Evolutionary conservation across 306 rosid species (phyloP), one percentile per base, ranked within the genome.

Genomic region (Oemleria cerasiformis): DNA sequence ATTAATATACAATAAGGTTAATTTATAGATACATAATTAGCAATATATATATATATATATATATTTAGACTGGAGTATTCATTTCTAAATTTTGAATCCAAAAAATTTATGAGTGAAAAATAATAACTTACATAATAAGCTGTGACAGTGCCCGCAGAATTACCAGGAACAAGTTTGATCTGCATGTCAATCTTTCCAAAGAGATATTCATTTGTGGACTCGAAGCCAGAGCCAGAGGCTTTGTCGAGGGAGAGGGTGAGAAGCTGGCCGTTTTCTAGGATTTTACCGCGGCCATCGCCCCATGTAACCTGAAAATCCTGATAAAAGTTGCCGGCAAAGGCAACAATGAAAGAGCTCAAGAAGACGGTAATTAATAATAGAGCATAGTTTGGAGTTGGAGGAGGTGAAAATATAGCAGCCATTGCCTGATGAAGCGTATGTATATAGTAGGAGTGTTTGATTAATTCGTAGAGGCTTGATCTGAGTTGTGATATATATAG

Each of bases 121-220:
- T 25, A 12, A 14, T 4, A 13, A 70, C 92, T 81, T 76, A 90
- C 90, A 25, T 90, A 90, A 73, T 87, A 90, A 14, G 92, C 86
- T 0, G 96, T 87, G 73, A 85, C 96, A 1, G 92, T 90, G 63
- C 96, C 96, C 3, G 92, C 96, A 2, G 96, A 89, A 76, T 89
- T 83, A 13, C 88, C 87, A 0, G 85, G 64, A 3, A 90, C 92
- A 7, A 90, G 86, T 34, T 87, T 87, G 73, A 90, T 64, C 47
- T 90, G 96, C 86, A 90, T 87, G 25, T 87, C 90, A 8, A 90
- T 81, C 16, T 87, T 85, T 5, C 90, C 92, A 53, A 71, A 87
- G 3, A 85, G 34, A 48, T 83, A 90, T 21, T 87, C 72, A 21
- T 84, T 83, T 6, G 53, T 84, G 51, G 96, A 87, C 17, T 67